A percentile compares a stretch with the other conserved stretches of the same genome.
phyloP scores from a whole-genome alignment of 768 basidiomycete species.

The Mycena kentingensis region DNA sequence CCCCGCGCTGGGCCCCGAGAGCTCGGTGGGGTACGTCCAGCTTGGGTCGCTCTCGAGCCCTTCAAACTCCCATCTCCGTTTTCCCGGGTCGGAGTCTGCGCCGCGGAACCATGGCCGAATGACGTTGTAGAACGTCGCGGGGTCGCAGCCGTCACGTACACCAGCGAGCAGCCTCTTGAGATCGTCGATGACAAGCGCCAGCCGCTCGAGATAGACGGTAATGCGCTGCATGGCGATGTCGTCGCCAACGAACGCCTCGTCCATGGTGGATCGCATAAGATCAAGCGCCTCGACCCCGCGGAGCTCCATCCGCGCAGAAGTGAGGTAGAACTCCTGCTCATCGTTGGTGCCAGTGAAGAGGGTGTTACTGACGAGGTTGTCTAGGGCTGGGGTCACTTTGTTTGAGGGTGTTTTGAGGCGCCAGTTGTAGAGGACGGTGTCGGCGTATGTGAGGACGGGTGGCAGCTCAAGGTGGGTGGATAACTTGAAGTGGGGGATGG shows the following conservation, averaged over 20 bases:
- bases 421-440: conserved; percentile 92
- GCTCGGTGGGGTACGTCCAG: conserved; percentile 48
- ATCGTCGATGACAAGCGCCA: conserved; percentile 66
- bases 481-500: conserved; percentile 75
- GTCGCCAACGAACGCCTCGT: conserved; percentile 84
- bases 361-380: conserved; percentile 65
- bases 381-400: conserved; percentile 40
- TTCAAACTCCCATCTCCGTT: conserved; percentile 59
- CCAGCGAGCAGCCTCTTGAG: conserved; percentile 60
- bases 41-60: conserved; percentile 53
- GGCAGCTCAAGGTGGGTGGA: conserved; percentile 75
- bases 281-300: conserved; percentile 82
- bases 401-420: conserved; percentile 36
- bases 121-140: conserved; percentile 67
- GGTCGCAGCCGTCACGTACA: conserved; percentile 72
- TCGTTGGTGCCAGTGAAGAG: conserved; percentile 78
- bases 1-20: conserved; percentile 81
- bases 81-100: conserved; percentile 50
- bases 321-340: conserved; percentile 87
- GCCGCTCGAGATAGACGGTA: conserved; percentile 61
- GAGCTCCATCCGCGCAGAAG: conserved; percentile 85
- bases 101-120: conserved; percentile 85
- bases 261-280: conserved; percentile 82
- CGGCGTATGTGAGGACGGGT: conserved; percentile 87
- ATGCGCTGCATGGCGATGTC: conserved; percentile 63